Percentiles rank a stretch among this genome's conserved stretches.
phyloP scores from a whole-genome alignment of 495 filamentous ascomycete genomes.

The Amphirosellinia nigrospora region DNA sequence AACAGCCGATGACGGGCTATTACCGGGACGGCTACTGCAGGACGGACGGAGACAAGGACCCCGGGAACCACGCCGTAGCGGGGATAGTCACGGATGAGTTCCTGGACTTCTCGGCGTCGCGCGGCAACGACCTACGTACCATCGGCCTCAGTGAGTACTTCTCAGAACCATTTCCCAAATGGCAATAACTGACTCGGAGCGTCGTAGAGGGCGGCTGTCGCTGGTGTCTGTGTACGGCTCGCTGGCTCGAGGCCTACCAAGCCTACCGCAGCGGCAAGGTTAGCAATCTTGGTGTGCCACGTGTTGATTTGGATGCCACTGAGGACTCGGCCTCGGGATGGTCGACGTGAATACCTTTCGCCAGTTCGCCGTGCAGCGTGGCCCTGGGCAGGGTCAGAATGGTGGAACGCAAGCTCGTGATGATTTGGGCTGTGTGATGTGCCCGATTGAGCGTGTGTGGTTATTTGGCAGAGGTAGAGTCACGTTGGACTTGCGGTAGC shows the following conservation, averaged over 20 bases:
- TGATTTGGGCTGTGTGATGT: background rate
- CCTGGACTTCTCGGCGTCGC: slow-evolving; percentile 62
- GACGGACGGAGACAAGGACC: slow-evolving; percentile 45
- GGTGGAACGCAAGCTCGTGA: slow-evolving; percentile 16
- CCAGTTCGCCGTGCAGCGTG: slow-evolving; percentile 44
- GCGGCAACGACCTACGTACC: slow-evolving; percentile 62
- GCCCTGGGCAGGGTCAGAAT: slow-evolving; percentile 36
- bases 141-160: slow-evolving; percentile 49
- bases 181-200: background rate
- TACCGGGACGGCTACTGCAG: slow-evolving; percentile 67
- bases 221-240: slow-evolving; percentile 63
- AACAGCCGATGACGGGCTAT: slow-evolving; percentile 64
- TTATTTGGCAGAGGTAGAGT: background rate
- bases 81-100: slow-evolving; percentile 64
- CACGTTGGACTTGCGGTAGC: background rate
- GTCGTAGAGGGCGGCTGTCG: slow-evolving; percentile 53
- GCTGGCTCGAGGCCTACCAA: slow-evolving; percentile 61
- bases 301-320: slow-evolving; percentile 55
- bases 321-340: slow-evolving; percentile 53
- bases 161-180: background rate
- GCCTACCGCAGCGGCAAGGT: slow-evolving; percentile 41
- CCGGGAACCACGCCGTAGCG: slow-evolving; percentile 58
- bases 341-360: slow-evolving; percentile 52
- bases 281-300: slow-evolving; percentile 41
- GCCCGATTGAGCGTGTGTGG: background rate